A percentile compares a stretch with the other conserved stretches of the same genome.
Conservation (phyloP, 495 filamentous ascomycete genomes). For the Aspergillus asperescens region DNA sequence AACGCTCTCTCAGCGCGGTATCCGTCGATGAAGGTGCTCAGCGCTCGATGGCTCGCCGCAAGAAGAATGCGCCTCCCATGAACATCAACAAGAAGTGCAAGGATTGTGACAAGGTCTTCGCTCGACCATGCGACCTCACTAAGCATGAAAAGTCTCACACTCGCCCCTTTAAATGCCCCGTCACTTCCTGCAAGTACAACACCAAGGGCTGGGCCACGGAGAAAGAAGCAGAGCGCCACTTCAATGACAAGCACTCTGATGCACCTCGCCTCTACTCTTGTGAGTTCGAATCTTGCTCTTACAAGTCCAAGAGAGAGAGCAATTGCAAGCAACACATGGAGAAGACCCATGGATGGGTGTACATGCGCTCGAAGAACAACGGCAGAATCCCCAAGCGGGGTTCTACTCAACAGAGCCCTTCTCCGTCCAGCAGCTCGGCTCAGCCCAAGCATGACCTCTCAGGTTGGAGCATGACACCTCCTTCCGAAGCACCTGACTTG, state of each 20-base stretch:
- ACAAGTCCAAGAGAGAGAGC: slow-evolving; percentile 90
- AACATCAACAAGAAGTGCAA: slow-evolving; percentile 69
- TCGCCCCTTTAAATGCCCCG: slow-evolving; percentile 87
- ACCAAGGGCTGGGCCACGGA: slow-evolving; percentile 91
- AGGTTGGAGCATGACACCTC: slow-evolving; percentile 9
- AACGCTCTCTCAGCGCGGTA: slow-evolving; percentile 57
- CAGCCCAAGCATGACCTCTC: slow-evolving; percentile 3
- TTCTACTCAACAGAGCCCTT: slow-evolving; percentile 9
- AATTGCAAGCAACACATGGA: slow-evolving; percentile 99
- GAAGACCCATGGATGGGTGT: slow-evolving; percentile 87
- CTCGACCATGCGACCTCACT: slow-evolving; percentile 82
- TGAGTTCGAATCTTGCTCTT: slow-evolving; percentile 77
- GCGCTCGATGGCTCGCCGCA: slow-evolving; percentile 84
- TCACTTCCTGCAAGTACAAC: slow-evolving; percentile 76
- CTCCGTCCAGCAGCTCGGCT: slow-evolving; percentile 4
- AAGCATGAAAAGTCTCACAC: slow-evolving; percentile 98
- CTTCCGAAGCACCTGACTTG: slow-evolving; percentile 8
- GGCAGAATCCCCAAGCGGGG: slow-evolving; percentile 28
- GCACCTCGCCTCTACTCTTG: slow-evolving; percentile 74
- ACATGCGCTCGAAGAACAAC: slow-evolving; percentile 88
- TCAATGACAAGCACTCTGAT: slow-evolving; percentile 90
- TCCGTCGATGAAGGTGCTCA: slow-evolving; percentile 63
- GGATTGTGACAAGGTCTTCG: slow-evolving; percentile 86
- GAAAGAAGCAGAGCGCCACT: slow-evolving; percentile 92
- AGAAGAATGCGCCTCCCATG: slow-evolving; percentile 69